phyloP scores from a whole-genome alignment of 352 stramenopile genomes.

The Phytophthora rubi region DNA sequence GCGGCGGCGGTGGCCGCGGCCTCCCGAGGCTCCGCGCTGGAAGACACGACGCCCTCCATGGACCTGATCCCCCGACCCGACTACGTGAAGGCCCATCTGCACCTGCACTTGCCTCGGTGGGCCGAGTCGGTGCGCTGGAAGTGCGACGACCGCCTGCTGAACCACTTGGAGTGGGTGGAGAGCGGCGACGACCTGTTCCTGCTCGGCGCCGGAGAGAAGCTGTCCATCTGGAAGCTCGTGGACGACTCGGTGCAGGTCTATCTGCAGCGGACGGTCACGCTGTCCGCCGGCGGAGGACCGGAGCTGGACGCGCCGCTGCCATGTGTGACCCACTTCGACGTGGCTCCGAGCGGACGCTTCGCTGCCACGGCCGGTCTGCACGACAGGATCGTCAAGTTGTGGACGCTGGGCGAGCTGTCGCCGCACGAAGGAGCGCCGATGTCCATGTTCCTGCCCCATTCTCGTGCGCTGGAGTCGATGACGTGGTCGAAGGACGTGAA shows the following conservation, averaged over 20 bases:
- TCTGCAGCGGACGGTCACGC: conserved; percentile 68
- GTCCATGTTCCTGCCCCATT: conserved; percentile 69
- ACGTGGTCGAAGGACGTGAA: conserved; percentile 67
- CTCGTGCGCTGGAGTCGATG: conserved; percentile 57
- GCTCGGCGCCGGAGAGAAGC: conserved; percentile 70
- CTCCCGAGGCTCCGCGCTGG: conserved; percentile 13
- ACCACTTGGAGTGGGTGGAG: conserved; percentile 78
- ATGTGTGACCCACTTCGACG: conserved; percentile 63
- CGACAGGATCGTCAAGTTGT: conserved; percentile 81
- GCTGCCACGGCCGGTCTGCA: conserved; percentile 61
- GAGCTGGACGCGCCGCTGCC: conserved; percentile 17
- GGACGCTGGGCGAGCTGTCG: conserved; percentile 57
- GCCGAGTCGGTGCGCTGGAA: conserved; percentile 75
- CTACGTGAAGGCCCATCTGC: conserved; percentile 75
- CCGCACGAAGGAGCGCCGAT: conserved; percentile 59
- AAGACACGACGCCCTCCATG: conserved; percentile 1
- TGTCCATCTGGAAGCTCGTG: conserved; percentile 86
- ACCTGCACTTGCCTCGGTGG: conserved; percentile 73
- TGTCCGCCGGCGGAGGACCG: conserved; percentile 30
- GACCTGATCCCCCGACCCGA: conserved; percentile 31
- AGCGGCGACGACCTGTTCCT: conserved; percentile 72
- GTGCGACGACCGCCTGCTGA: conserved; percentile 64
- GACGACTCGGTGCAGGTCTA: conserved; percentile 83
- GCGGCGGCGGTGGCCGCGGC: conserved; percentile 21
- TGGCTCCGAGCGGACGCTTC: conserved; percentile 65